These are phyloP conservation scores for Trypethelium eluteriae DNA, from an alignment of 495 filamentous ascomycete species.

Conservation along the genomic window DNA sequence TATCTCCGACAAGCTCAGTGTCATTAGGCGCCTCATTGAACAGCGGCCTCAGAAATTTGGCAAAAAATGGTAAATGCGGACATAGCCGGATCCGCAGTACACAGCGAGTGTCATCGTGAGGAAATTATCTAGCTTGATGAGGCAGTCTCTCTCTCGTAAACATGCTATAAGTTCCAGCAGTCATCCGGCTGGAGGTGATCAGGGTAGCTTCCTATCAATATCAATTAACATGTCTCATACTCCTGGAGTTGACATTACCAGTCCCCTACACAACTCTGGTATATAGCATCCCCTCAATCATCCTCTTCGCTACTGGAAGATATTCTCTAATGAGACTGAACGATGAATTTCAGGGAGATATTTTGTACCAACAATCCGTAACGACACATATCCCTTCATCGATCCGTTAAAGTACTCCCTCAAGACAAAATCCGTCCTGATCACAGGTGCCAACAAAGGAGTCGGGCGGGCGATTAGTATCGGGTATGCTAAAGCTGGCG, in stretches of 20 bases:
- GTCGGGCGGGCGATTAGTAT: slow-evolving; percentile 27
- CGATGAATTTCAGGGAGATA: neutral
- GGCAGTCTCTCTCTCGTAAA: too few species aligned
- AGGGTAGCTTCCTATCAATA: too few species aligned
- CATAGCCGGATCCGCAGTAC: neutral
- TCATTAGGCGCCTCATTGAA: neutral
- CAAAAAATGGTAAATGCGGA: neutral
- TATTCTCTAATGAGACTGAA: neutral
- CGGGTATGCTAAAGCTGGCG: slow-evolving; percentile 28
- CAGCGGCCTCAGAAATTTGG: neutral
- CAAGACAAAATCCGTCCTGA: slow-evolving; percentile 26
- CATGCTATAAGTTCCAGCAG: too few species aligned
- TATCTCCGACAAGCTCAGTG: neutral
- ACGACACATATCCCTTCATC: slow-evolving; percentile 32
- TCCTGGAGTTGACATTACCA: neutral
- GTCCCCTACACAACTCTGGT: slow-evolving; percentile 6
- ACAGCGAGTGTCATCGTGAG: neutral
- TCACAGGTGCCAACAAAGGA: slow-evolving; percentile 31
- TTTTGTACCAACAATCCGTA: slow-evolving; percentile 13
- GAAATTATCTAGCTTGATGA: too few species aligned
- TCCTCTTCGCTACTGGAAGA: neutral
- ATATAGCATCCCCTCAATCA: neutral
- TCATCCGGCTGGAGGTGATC: too few species aligned
- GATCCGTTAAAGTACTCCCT: slow-evolving; percentile 24
- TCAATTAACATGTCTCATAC: neutral